These are phyloP conservation scores for Obelidium mucronatum DNA, from an alignment of 192 early-diverging fungal species.

Conservation along the genomic window DNA sequence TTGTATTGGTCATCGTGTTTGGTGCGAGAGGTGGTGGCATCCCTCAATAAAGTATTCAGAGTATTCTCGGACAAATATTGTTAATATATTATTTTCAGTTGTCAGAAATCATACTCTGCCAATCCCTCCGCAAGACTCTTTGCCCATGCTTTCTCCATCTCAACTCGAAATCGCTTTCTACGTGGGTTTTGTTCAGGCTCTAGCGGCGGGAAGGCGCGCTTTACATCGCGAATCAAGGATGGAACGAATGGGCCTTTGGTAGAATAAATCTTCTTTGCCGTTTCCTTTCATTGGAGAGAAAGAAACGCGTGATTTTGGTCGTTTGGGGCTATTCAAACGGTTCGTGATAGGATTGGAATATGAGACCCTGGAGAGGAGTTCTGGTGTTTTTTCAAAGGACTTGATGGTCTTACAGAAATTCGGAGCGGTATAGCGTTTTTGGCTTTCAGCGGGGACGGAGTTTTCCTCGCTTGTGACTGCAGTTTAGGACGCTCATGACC, in stretches of 20 bases:
- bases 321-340: neutral
- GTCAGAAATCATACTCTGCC: neutral
- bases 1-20: too few relatives aligned
- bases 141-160: constrained; percentile 3
- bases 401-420: neutral
- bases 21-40: too few relatives aligned
- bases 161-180: neutral
- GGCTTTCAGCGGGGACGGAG: too few relatives aligned
- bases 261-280: too few relatives aligned
- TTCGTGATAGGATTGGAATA: neutral
- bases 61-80: too few relatives aligned
- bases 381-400: neutral
- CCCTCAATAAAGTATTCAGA: too few relatives aligned
- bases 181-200: constrained; percentile 17
- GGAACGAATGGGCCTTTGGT: constrained; percentile 3
- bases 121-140: neutral
- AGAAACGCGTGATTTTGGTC: too few relatives aligned
- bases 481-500: too few relatives aligned
- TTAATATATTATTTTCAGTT: too few relatives aligned
- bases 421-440: neutral
- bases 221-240: constrained; percentile 1
- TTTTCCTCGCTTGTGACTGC: too few relatives aligned
- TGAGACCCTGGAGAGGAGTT: neutral
- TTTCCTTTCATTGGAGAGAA: neutral
- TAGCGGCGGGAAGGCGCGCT: constrained; percentile 13